Evolutionary conservation across 352 stramenopile species (phyloP).

Genomic region (Thalassiosira oceanica): DNA sequence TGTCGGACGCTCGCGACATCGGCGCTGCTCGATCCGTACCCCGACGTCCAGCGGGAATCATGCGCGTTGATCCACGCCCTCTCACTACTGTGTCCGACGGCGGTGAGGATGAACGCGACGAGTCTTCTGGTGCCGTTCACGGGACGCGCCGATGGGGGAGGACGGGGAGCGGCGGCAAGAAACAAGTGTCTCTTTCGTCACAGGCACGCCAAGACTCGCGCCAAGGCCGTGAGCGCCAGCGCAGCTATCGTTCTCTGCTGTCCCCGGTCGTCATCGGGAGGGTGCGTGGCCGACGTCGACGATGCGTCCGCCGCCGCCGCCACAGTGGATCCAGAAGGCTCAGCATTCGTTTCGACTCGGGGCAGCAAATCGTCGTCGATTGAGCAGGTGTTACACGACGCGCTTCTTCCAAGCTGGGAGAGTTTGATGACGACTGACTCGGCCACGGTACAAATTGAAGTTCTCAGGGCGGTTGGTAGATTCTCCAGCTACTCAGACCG

Average conservation of each 20-base stretch:
- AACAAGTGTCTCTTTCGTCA: conserved; percentile 39
- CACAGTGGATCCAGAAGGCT: background rate
- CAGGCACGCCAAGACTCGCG: conserved; percentile 38
- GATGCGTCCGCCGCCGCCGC: background rate
- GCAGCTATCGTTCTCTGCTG: conserved; percentile 38
- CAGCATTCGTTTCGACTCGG: conserved; percentile 4
- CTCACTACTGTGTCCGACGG: conserved; percentile 14
- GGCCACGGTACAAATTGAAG: conserved; percentile 21
- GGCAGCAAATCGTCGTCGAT: conserved; percentile 22
- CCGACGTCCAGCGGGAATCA: conserved; percentile 32
- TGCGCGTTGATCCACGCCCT: conserved; percentile 30
- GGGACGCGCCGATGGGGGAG: conserved; percentile 1
- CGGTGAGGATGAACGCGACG: conserved; percentile 23
- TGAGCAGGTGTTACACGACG: conserved; percentile 16
- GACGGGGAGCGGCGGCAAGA: background rate
- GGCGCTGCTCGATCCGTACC: conserved; percentile 24
- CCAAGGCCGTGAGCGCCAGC: conserved; percentile 26
- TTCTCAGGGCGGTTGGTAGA: conserved; percentile 22
- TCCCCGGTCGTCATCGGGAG: conserved; percentile 4
- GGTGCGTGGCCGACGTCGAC: background rate
- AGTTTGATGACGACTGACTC: conserved; percentile 35
- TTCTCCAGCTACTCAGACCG: conserved; percentile 15
- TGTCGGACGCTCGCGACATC: conserved; percentile 29
- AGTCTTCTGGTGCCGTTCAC: conserved; percentile 23
- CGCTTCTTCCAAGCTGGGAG: conserved; percentile 28